Conservation (phyloP, 805 yeast genomes). For the Metschnikowia reukaufii region DNA sequence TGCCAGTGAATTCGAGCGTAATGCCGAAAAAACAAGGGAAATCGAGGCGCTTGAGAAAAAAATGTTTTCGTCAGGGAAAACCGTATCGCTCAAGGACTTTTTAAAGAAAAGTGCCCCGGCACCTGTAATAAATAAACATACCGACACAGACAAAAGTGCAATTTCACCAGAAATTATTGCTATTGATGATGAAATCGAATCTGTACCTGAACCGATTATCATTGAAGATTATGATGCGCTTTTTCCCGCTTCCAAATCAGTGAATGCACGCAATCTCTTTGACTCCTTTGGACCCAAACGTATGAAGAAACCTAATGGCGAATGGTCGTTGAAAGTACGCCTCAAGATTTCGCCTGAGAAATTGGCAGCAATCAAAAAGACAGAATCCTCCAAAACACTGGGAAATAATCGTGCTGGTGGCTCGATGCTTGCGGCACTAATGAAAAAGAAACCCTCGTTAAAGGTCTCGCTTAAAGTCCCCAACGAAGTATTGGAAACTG, state of each 20-base stretch:
- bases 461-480: conserved; percentile 18
- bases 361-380: conserved; percentile 26
- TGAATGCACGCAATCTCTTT: conserved; percentile 15
- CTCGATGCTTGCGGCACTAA: conserved; percentile 12
- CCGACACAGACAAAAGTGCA: background rate
- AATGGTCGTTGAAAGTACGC: conserved; percentile 17
- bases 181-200: conserved; percentile 2
- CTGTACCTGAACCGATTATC: background rate
- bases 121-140: too few relatives aligned
- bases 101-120: conserved; percentile 10
- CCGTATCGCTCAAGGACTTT: conserved; percentile 15
- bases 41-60: conserved; percentile 14
- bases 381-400: conserved; percentile 10
- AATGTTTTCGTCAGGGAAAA: conserved; percentile 12
- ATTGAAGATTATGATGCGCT: conserved; percentile 1
- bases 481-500: conserved; percentile 6
- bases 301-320: conserved; percentile 13
- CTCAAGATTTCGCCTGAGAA: conserved; percentile 24
- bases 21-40: conserved; percentile 3
- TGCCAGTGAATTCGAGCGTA: conserved; percentile 7
- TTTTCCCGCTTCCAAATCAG: conserved; percentile 10
- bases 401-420: background rate
- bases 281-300: conserved; percentile 15
- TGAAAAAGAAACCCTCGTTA: conserved; percentile 8
- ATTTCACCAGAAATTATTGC: conserved; percentile 5